Evolutionary conservation across 1,139 yeast genomes (phyloP).

Genomic region (Kodamaea derodonti): DNA sequence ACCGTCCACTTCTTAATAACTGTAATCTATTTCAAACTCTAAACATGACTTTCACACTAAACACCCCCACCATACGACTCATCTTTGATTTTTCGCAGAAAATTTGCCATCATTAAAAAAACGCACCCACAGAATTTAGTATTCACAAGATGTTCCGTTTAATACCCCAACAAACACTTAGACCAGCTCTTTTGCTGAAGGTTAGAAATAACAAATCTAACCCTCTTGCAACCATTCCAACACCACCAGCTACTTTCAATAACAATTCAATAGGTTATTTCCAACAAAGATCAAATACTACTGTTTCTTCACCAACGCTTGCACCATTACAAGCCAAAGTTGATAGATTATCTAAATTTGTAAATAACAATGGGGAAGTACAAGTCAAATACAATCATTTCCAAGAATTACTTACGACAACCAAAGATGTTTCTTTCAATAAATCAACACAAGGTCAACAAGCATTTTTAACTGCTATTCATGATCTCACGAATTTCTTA

Average conservation of each 20-base stretch:
- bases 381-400: slow-evolving; percentile 24
- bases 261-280: slow-evolving; percentile 5
- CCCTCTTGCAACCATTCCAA: slow-evolving; percentile 3
- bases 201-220: slow-evolving; percentile 29
- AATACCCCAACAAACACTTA: slow-evolving; percentile 34
- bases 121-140: no score
- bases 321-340: slow-evolving; percentile 1
- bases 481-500: slow-evolving; percentile 11
- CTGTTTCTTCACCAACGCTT: slow-evolving; percentile 2
- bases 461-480: slow-evolving; percentile 21
- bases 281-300: slow-evolving; percentile 6
- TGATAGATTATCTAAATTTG: slow-evolving; percentile 6
- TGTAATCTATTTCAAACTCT: no score
- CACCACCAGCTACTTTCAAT: not conserved
- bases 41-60: no score
- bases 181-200: slow-evolving; percentile 39
- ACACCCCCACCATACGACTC: no score
- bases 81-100: no score
- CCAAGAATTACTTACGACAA: slow-evolving; percentile 24
- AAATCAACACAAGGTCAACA: slow-evolving; percentile 14
- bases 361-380: slow-evolving; percentile 15
- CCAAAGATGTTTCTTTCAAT: slow-evolving; percentile 16
- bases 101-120: no score
- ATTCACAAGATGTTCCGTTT: slow-evolving; percentile 49
- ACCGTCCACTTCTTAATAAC: no score